Base-by-base conservation (phyloP, 2,329 filamentous ascomycete genomes). In the Talaromyces sp. region DNA sequence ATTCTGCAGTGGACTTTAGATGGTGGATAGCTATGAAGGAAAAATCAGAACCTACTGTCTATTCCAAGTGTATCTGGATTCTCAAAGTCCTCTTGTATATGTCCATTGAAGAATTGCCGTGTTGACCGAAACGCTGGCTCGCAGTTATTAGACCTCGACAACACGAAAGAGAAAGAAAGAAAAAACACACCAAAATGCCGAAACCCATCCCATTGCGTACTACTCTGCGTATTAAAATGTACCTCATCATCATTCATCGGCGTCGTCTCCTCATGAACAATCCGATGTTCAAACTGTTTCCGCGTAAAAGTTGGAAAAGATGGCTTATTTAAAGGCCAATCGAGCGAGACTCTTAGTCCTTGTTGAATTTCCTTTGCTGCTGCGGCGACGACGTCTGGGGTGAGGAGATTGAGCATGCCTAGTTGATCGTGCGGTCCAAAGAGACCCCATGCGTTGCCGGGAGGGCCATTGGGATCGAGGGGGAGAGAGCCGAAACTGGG, bases 381-480 rank as follows among this genome's bases (percentile, higher is more conserved):
- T 6, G 72, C 69, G 7, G 72, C 72, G 23, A 81, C 74, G 10
- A 73, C 75, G n/a, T 74, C 69, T 0, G 80, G 76, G 0, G 82
- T 85, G 59, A 86, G 75, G 2, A 84, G 75, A 68, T 85, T 85
- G 1, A 86, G 74, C 66, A 81, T 83, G 28, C 84, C 84, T 10
- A 83, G 74, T 65, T 85, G 73, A 62, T 86, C 83, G 2, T 74
- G 61, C 5, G 74, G 67, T 2, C 83, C 83, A 64, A 82, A 85
- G 4, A 84, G 77, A 0, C 82, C 82, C 84, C 84, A 86, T 5
- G 84, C 81, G 61, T 85, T 85, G 7, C 81, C 80, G 2, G 71
- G 75, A 6, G 83, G 82, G 0, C 82, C 82, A 61, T 76, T 70
- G 54, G 80, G 79, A 61, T 78, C 76, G 1, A 85, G 75, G 0